phyloP scores from a whole-genome alignment of 2,329 filamentous ascomycete species.

The Calycina marina region DNA sequence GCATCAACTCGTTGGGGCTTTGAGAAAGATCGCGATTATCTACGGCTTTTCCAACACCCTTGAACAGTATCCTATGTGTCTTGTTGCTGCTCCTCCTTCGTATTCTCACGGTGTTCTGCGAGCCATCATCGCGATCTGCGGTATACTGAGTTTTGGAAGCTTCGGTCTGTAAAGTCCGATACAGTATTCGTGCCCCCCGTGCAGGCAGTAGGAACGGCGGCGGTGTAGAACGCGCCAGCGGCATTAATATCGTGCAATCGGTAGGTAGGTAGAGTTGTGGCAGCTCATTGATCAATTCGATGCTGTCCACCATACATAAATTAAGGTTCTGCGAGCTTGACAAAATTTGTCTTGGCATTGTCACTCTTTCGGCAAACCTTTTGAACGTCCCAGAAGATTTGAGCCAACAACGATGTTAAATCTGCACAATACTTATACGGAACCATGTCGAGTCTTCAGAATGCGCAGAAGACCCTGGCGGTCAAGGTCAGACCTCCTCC shows the following conservation, averaged over 20 bases:
- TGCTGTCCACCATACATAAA: not conserved
- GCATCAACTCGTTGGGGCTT: too few relatives aligned
- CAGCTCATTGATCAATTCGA: not conserved
- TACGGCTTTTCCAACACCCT: too few relatives aligned
- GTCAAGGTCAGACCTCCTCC: slow-evolving; percentile 22
- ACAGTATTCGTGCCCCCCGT: slow-evolving; percentile 25
- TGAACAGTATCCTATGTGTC: too few relatives aligned
- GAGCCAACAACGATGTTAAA: slow-evolving; percentile 8
- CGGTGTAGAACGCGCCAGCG: slow-evolving; percentile 26
- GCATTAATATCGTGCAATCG: slow-evolving; percentile 25
- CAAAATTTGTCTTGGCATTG: not conserved
- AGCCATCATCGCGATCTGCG: too few relatives aligned
- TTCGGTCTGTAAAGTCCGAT: slow-evolving; percentile 8
- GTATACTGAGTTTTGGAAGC: too few relatives aligned
- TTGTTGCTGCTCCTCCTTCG: too few relatives aligned
- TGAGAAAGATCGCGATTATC: too few relatives aligned
- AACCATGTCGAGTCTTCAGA: slow-evolving; percentile 12
- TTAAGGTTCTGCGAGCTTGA: not conserved
- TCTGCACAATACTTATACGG: not conserved
- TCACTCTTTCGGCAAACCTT: slow-evolving; percentile 1
- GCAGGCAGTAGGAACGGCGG: slow-evolving; percentile 28
- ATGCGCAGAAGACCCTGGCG: slow-evolving; percentile 19
- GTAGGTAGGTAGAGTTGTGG: not conserved
- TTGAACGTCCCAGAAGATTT: slow-evolving; percentile 1
- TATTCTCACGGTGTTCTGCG: too few relatives aligned